Evolutionary conservation across 805 yeast species (phyloP).

Genomic region (Clavispora phyllophila): DNA sequence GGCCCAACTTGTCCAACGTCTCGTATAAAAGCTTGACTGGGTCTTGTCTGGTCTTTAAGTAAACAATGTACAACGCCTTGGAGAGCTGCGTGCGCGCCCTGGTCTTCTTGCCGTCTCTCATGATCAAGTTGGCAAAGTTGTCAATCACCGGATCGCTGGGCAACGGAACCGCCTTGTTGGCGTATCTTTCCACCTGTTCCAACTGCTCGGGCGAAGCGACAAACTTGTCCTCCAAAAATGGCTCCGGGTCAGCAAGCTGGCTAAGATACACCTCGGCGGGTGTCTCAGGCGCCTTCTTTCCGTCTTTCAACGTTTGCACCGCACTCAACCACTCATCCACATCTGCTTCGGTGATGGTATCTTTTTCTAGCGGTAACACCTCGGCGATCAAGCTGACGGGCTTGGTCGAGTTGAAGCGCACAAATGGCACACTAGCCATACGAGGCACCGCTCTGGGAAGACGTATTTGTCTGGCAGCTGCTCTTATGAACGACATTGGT

Average conservation of each 20-base stretch:
- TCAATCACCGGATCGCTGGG: conserved; percentile 66
- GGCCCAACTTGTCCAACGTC: conserved; percentile 77
- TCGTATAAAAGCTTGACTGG: conserved; percentile 74
- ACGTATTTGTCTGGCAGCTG: conserved; percentile 6
- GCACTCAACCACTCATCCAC: conserved; percentile 46
- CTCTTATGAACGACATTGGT: conserved; percentile 11
- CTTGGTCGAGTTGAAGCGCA: conserved; percentile 7
- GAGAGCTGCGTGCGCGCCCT: conserved; percentile 68
- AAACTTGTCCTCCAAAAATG: conserved; percentile 32
- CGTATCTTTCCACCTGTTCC: conserved; percentile 47
- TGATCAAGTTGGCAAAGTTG: conserved; percentile 77
- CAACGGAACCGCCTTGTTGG: conserved; percentile 52
- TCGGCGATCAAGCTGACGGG: conserved; percentile 26
- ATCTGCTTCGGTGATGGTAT: conserved; percentile 33
- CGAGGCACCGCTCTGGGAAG: conserved; percentile 1
- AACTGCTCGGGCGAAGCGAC: conserved; percentile 64
- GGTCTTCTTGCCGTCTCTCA: conserved; percentile 88
- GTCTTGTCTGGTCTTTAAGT: conserved; percentile 65
- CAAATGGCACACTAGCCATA: background rate
- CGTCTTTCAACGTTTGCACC: conserved; percentile 34
- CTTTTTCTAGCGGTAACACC: conserved; percentile 34
- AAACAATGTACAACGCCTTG: conserved; percentile 75
- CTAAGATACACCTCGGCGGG: conserved; percentile 34
- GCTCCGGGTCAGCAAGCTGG: conserved; percentile 35
- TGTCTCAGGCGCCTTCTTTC: conserved; percentile 28